Evolutionary conservation across 768 basidiomycete species (phyloP).

Genomic region (Boletus pseudo-olivaceus): DNA sequence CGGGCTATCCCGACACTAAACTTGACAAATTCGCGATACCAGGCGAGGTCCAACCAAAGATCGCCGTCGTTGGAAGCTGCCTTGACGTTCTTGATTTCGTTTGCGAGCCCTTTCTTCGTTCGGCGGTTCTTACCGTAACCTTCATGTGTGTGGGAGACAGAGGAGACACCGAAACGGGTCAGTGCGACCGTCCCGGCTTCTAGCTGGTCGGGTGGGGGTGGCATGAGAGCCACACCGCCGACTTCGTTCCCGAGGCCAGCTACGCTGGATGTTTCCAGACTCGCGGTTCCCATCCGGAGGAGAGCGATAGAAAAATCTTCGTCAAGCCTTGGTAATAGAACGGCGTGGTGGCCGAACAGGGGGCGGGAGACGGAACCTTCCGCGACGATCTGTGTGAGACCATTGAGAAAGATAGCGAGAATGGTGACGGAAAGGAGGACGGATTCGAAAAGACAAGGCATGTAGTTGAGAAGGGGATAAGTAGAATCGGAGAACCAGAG

Average conservation of each 20-base stretch:
- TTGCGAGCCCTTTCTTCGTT: constrained; percentile 40
- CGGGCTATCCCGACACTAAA: constrained; percentile 32
- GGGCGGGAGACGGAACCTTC: constrained; percentile 57
- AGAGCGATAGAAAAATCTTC: constrained; percentile 74
- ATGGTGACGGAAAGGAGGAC: constrained; percentile 53
- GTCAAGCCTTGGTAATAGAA: constrained; percentile 51
- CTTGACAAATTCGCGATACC: constrained; percentile 38
- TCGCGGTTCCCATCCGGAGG: constrained; percentile 69
- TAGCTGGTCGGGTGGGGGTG: constrained; percentile 9
- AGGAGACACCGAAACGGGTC: constrained; percentile 41
- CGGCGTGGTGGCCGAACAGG: constrained; percentile 48
- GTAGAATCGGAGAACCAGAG: constrained; percentile 44
- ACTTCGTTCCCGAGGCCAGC: constrained; percentile 76
- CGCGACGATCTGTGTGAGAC: constrained; percentile 61
- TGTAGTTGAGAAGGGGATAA: constrained; percentile 72
- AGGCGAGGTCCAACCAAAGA: constrained; percentile 38
- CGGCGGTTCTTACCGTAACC: constrained; percentile 21
- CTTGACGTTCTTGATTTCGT: constrained; percentile 48
- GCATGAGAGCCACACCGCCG: constrained; percentile 41
- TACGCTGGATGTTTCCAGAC: constrained; percentile 69
- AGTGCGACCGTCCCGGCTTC: constrained; percentile 38
- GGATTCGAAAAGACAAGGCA: constrained; percentile 72
- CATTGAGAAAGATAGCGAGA: constrained; percentile 59
- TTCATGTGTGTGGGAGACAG: constrained; percentile 30
- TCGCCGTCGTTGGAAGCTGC: constrained; percentile 34